phyloP scores from a whole-genome alignment of 495 filamentous ascomycete species.

The Penicillium soppii region DNA sequence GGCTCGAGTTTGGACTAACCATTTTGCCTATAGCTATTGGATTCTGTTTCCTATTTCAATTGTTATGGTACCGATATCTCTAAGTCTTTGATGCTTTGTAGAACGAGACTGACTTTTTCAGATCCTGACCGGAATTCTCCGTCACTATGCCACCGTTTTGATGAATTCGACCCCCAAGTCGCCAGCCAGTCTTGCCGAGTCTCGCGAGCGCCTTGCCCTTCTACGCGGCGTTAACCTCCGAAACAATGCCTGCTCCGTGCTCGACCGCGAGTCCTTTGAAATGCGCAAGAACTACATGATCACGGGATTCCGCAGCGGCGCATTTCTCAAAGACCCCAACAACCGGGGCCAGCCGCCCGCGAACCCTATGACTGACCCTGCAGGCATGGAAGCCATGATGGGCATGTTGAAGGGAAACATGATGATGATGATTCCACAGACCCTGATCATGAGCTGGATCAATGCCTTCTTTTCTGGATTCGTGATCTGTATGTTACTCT shows the following conservation, averaged over 20 bases:
- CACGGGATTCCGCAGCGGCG: slow-evolving; percentile 75
- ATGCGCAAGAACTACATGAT: slow-evolving; percentile 77
- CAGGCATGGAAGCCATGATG: slow-evolving; percentile 99
- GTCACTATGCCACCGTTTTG: slow-evolving; percentile 90
- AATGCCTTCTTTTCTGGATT: slow-evolving; percentile 98
- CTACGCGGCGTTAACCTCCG: slow-evolving; percentile 84
- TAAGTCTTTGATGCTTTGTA: background rate
- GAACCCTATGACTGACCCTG: slow-evolving; percentile 97
- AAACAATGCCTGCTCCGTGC: slow-evolving; percentile 69
- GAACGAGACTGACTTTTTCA: slow-evolving; percentile 30
- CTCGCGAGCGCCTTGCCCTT: slow-evolving; percentile 85
- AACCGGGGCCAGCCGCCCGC: slow-evolving; percentile 80
- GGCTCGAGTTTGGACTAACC: slow-evolving; percentile 13
- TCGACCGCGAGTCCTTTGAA: slow-evolving; percentile 70
- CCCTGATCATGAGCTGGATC: slow-evolving; percentile 99
- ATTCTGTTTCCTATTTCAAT: slow-evolving; percentile 95
- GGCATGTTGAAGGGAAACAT: slow-evolving; percentile 99
- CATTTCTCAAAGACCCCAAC: slow-evolving; percentile 86
- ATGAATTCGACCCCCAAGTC: slow-evolving; percentile 86
- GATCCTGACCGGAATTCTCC: slow-evolving; percentile 92
- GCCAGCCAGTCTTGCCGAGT: slow-evolving; percentile 66
- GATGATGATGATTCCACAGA: slow-evolving; percentile 99
- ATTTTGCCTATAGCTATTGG: slow-evolving; percentile 74
- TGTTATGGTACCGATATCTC: slow-evolving; percentile 90
- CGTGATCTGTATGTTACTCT: slow-evolving; percentile 74